Evolutionary conservation across 768 basidiomycete species (phyloP), one percentile per base, ranked within the genome.

Genomic region (Scleroderma citrinum): DNA sequence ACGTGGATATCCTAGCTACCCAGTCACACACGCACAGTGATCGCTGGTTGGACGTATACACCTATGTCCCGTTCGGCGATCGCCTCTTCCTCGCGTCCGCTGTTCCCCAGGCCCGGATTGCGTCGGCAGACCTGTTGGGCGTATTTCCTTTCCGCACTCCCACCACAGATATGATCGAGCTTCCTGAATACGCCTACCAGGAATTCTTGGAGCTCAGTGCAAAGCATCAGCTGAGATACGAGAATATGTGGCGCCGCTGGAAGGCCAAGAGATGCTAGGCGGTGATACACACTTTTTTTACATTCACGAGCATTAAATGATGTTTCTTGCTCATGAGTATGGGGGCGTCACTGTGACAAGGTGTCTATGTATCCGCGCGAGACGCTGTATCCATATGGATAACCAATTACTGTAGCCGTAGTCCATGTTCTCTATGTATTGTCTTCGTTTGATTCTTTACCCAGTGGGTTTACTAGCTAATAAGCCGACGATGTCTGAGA

Each of bases 21-120:
- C 78, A 80, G 41, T 71, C 76, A 3, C 83, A 84, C 64, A 69
- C 62, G 36, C 69, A 71, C 34, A 68, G 69, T 39, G 83, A 87
- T 38, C 76, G 69, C 46, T 82, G 74, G 66, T 59, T 87, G 43
- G 83, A 87, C 52, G 86, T 87, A 14, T 73, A 77, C 58, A 80
- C 80, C 3, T 87, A 76, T 59, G 62, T 71, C 2, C 82, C 81
- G 0, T 83, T 87, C 51, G 82, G 81, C 37, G 76, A 79, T 47
- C 75, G 82, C 50, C 67, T 82, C 46, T 87, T 87, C 68, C 76
- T 87, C 50, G 76, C 78, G 1, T 76, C 79, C 2, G 63, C 73
- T 26, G 74, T 78, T 17, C 81, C 83, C 7, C 70, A 73, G 50
- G 82, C 83, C 2, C 83, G 86, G 63, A 85, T 87, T 53, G 59